phyloP scores from a whole-genome alignment of 2,329 filamentous ascomycete species.

The Daldinia sp. region DNA sequence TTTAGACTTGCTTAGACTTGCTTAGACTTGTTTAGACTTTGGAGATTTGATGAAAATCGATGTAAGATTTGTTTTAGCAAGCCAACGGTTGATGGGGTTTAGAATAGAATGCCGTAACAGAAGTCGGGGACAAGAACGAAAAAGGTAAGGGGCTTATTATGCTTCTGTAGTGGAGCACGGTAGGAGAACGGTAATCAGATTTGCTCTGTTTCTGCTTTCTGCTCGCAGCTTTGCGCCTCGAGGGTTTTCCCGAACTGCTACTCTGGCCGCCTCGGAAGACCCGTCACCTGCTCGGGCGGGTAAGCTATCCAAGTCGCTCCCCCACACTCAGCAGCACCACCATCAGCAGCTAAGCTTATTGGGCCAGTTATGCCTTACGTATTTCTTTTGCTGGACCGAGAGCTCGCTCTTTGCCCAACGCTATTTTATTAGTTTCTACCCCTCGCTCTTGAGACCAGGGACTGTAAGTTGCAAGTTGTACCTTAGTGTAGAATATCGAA shows the following conservation, averaged over 20 bases:
- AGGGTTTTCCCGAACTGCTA: slow-evolving; percentile 40
- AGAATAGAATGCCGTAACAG: slow-evolving; percentile 23
- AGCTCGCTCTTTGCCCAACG: slow-evolving; percentile 9
- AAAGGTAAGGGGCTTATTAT: slow-evolving; percentile 30
- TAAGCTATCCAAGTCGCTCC: slow-evolving; percentile 32
- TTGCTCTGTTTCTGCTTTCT: slow-evolving; percentile 9
- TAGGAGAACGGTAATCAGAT: slow-evolving; percentile 29
- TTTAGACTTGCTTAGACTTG: not conserved
- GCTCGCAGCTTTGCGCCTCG: slow-evolving; percentile 34
- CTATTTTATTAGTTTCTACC: slow-evolving; percentile 15
- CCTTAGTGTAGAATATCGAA: slow-evolving; percentile 16
- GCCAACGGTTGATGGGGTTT: slow-evolving; percentile 21
- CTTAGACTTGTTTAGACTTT: not conserved
- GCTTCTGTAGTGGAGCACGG: slow-evolving; percentile 32
- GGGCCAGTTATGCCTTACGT: slow-evolving; percentile 26
- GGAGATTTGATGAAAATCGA: slow-evolving; percentile 19
- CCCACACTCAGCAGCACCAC: slow-evolving; percentile 23
- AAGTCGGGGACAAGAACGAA: slow-evolving; percentile 27
- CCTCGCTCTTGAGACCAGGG: slow-evolving; percentile 10
- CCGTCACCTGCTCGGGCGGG: slow-evolving; percentile 35
- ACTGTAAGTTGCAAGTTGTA: no score
- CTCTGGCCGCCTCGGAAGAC: slow-evolving; percentile 37
- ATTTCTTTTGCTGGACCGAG: slow-evolving; percentile 14
- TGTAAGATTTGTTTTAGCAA: slow-evolving; percentile 24
- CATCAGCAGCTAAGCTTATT: slow-evolving; percentile 33